phyloP scores from a whole-genome alignment of 2,329 filamentous ascomycete species.

The Hymenoscyphus scutula region DNA sequence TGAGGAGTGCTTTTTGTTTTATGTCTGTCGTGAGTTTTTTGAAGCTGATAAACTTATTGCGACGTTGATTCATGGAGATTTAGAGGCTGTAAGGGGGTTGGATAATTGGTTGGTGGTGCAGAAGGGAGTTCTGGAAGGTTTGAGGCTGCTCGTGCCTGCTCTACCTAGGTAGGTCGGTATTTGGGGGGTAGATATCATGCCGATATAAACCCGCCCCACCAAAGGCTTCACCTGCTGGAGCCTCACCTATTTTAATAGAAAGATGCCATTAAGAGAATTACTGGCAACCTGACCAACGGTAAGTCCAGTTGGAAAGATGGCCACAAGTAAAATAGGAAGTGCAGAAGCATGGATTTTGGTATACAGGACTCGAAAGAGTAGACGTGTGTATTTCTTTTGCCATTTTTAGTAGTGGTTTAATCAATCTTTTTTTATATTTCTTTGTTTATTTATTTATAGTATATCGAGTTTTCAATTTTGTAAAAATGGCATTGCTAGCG shows the following conservation, averaged over 20 bases:
- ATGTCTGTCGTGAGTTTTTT: neutral
- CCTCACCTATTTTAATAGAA: neutral
- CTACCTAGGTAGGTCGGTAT: no score
- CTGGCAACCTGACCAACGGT: neutral
- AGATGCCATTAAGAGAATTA: no score
- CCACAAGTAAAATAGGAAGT: neutral
- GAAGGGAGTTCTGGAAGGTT: neutral
- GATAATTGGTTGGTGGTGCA: neutral
- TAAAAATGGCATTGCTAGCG: neutral
- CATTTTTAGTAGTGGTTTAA: neutral
- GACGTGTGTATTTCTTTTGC: neutral
- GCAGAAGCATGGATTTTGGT: neutral
- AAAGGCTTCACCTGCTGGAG: no score
- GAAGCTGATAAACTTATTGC: neutral
- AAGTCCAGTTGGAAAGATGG: neutral
- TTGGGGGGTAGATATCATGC: no score
- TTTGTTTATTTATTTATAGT: neutral
- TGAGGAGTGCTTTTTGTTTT: neutral
- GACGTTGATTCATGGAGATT: neutral
- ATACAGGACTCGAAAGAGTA: neutral
- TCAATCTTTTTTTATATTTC: neutral
- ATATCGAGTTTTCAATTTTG: neutral
- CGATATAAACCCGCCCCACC: neutral
- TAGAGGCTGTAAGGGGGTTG: neutral
- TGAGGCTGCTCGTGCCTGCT: no score